phyloP scores from a whole-genome alignment of 306 rosid species.

The Adenanthera pavonina region DNA sequence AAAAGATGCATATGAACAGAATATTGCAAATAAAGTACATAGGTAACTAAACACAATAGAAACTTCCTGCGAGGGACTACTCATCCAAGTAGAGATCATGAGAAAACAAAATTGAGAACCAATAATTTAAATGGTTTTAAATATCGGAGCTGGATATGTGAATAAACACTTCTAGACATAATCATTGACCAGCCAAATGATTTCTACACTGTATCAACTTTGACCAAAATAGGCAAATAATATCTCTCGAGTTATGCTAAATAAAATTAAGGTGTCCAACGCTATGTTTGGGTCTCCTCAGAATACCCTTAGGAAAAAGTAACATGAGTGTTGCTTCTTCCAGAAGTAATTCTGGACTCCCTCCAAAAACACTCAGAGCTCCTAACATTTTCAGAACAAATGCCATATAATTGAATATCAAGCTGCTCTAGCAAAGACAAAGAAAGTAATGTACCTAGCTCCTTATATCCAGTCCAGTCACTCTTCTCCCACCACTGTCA shows the following conservation, averaged over 20 bases:
- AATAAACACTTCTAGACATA: background rate
- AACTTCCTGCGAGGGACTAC: background rate
- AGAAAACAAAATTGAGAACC: background rate
- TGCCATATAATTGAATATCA: background rate
- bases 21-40: background rate
- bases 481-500: slow-evolving; percentile 92
- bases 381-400: slow-evolving; percentile 10
- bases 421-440: slow-evolving; percentile 19
- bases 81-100: background rate
- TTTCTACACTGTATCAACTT: background rate
- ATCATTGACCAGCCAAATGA: slow-evolving; percentile 9
- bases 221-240: background rate
- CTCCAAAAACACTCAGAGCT: slow-evolving; percentile 10
- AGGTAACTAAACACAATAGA: background rate
- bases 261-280: background rate
- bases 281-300: background rate
- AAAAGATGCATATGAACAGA: slow-evolving; percentile 13
- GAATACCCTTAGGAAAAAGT: background rate
- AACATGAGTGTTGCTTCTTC: background rate
- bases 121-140: background rate
- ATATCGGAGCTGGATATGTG: slow-evolving; percentile 13
- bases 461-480: slow-evolving; percentile 83
- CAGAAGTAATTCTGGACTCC: slow-evolving; percentile 10
- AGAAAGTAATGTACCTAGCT: slow-evolving; percentile 60
- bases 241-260: background rate